Percentiles rank a stretch among this genome's conserved stretches.
These are phyloP conservation scores for Clitocybe nebularis DNA, from an alignment of 1,284 basidiomycete species.

Conservation along the genomic window DNA sequence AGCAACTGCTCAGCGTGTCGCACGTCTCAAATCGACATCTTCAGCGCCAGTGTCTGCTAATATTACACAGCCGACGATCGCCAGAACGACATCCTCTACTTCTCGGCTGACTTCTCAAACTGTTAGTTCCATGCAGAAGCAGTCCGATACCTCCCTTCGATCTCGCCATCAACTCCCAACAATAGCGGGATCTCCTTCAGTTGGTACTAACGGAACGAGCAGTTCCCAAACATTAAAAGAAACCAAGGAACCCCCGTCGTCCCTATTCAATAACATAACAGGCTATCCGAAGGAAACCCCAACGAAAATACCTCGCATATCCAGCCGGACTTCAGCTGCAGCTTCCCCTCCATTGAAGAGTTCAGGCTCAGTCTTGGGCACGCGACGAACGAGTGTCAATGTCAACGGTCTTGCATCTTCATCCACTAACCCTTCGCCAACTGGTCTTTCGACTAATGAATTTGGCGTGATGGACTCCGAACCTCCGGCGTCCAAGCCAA, in stretches of 20 bases:
- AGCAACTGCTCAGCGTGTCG: slow-evolving; percentile 75
- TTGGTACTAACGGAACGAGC: slow-evolving; percentile 56
- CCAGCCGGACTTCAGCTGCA: slow-evolving; percentile 69
- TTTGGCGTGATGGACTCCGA: slow-evolving; percentile 75
- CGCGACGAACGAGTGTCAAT: slow-evolving; percentile 61
- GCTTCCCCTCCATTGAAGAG: slow-evolving; percentile 63
- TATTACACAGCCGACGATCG: slow-evolving; percentile 36
- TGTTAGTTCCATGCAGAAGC: slow-evolving; percentile 76
- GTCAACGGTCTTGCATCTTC: slow-evolving; percentile 40
- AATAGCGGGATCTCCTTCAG: slow-evolving; percentile 87
- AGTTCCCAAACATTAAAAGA: slow-evolving; percentile 49
- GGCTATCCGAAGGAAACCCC: slow-evolving; percentile 75
- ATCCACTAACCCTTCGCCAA: slow-evolving; percentile 65
- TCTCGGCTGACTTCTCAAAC: slow-evolving; percentile 72
- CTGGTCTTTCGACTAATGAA: slow-evolving; percentile 51
- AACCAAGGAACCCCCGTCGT: slow-evolving; percentile 52
- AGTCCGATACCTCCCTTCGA: slow-evolving; percentile 74
- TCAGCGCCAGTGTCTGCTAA: slow-evolving; percentile 43
- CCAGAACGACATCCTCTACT: slow-evolving; percentile 43
- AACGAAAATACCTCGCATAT: slow-evolving; percentile 93
- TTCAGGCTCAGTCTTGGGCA: slow-evolving; percentile 40
- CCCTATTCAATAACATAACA: slow-evolving; percentile 45
- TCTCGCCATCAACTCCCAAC: slow-evolving; percentile 76
- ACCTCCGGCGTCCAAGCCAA: slow-evolving; percentile 35
- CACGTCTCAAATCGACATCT: slow-evolving; percentile 64